Base-by-base conservation (phyloP, 495 filamentous ascomycete species). In the Evansstolkia leycettana region DNA sequence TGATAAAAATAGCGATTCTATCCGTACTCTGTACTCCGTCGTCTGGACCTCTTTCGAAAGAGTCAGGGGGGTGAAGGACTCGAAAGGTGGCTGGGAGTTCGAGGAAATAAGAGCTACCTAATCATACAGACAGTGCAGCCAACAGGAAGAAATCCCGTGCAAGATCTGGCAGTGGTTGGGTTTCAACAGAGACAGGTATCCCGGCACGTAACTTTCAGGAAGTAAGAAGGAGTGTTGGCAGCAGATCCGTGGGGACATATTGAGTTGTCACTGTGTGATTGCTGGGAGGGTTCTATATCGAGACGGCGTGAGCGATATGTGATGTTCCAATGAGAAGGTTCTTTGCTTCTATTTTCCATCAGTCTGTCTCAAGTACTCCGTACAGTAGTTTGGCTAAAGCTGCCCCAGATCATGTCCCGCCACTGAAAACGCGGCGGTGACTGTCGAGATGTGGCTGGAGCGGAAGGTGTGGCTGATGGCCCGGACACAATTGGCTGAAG, bases 401-500 rank as follows among this genome's bases (percentile, higher is more conserved):
- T n/a, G n/a, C n/a, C n/a, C n/a, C n/a, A n/a, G n/a, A n/a, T n/a
- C n/a, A n/a, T n/a, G n/a, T n/a, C n/a, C n/a, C n/a, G n/a, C n/a
- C n/a, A 23, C 20, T 23, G 4, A 9, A 9, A 23, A 9, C 4
- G 20, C 5, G 9, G 20, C 20, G 20, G 20, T 23, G 20, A 23
- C 20, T 23, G 20, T 9, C 20, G 20, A 4, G n/a, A n/a, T n/a
- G n/a, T n/a, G n/a, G n/a, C n/a, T n/a, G n/a, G n/a, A n/a, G n/a
- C n/a, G n/a, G n/a, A n/a, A n/a, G n/a, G n/a, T n/a, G n/a, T n/a
- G n/a, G n/a, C n/a, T n/a, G n/a, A n/a, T n/a, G n/a, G n/a, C n/a
- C n/a, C n/a, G n/a, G n/a, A n/a, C n/a, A n/a, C 54, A 46, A 61
- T 64, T 64, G 55, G 57, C 17, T n/a, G 34, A 10, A 10, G 5